Conservation (phyloP, 441 rosid species). For the Euphorbia celastroides region DNA sequence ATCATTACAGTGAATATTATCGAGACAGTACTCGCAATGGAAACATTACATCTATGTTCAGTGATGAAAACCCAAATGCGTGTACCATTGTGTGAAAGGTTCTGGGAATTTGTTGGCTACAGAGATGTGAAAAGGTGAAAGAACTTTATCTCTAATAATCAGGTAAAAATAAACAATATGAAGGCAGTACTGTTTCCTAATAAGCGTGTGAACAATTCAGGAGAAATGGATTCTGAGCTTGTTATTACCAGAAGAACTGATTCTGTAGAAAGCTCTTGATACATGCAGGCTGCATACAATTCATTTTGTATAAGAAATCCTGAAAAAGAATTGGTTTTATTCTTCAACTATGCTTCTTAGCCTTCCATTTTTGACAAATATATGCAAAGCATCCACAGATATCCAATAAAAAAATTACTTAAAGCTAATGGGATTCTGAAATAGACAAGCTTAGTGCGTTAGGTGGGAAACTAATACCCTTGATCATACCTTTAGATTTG, state of each 20-base stretch:
- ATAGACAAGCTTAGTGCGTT: background rate
- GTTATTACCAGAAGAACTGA: conserved; percentile 39
- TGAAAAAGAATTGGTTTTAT: conserved; percentile 10
- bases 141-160: conserved; percentile 13
- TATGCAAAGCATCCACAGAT: background rate
- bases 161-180: conserved; percentile 3
- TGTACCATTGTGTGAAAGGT: conserved; percentile 42
- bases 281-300: conserved; percentile 7
- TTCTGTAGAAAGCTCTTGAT: conserved; percentile 21
- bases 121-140: conserved; percentile 6
- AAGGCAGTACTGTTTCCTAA: conserved; percentile 22
- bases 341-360: conserved; percentile 17
- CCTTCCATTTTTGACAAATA: conserved; percentile 21
- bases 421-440: background rate
- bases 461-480: background rate
- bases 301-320: conserved; percentile 21
- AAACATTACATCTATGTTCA: conserved; percentile 59
- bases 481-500: background rate
- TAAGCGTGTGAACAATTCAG: conserved; percentile 24
- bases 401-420: background rate
- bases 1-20: conserved; percentile 30
- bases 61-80: conserved; percentile 76
- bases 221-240: conserved; percentile 46
- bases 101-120: background rate
- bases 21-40: conserved; percentile 34